Evolutionary conservation across 352 stramenopile genomes (phyloP).

Genomic region (Globisporangium middletonii): DNA sequence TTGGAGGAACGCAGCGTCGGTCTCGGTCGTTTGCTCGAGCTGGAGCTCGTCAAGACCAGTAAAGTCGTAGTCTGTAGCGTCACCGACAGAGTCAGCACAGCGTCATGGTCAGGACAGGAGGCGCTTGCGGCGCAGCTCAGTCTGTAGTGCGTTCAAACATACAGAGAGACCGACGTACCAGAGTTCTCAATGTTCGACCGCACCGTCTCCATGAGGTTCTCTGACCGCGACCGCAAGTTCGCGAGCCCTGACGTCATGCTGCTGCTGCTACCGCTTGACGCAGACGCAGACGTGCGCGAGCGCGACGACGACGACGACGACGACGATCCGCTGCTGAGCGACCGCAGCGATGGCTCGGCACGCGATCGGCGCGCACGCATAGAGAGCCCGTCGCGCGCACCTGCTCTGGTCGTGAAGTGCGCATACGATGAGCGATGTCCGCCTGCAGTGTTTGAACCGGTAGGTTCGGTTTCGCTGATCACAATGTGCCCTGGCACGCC

Average conservation of each 20-base stretch:
- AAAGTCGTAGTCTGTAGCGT: conserved; percentile 17
- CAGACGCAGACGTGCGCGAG: neutral
- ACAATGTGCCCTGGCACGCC: conserved; percentile 16
- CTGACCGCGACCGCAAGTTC: conserved; percentile 28
- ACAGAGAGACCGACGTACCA: conserved; percentile 10
- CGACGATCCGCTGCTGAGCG: neutral
- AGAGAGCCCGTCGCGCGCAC: neutral
- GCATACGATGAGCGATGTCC: conserved; percentile 7
- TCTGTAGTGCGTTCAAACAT: neutral
- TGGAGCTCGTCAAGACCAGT: conserved; percentile 7
- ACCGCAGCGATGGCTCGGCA: conserved; percentile 5
- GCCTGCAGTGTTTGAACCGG: neutral
- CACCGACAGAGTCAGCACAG: neutral
- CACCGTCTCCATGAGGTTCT: conserved; percentile 30
- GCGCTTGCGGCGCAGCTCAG: neutral
- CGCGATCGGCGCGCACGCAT: conserved; percentile 6
- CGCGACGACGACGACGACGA: neutral
- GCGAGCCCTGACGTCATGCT: conserved; percentile 12
- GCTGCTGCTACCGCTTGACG: neutral
- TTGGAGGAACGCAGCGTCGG: conserved; percentile 30
- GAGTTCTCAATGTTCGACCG: conserved; percentile 36
- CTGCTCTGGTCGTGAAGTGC: conserved; percentile 6
- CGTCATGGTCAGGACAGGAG: neutral
- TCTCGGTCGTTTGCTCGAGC: conserved; percentile 11
- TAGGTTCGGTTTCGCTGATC: conserved; percentile 5